Evolutionary conservation across 768 basidiomycete genomes (phyloP).

Genomic region (Lactarius quietus): DNA sequence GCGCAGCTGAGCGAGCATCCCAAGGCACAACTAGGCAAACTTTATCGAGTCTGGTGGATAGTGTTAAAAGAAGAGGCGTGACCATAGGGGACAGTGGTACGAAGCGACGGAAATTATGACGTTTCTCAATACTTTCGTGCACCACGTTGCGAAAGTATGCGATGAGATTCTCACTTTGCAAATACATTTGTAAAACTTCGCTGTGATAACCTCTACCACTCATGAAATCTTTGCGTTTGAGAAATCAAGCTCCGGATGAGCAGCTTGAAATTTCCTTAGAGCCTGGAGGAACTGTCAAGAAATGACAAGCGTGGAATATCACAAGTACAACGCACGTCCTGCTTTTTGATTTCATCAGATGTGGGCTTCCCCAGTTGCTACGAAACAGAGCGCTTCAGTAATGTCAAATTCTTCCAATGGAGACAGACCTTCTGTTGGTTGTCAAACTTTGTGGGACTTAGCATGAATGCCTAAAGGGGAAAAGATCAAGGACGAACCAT

Average conservation of each 20-base stretch:
- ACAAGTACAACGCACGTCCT: conserved; percentile 52
- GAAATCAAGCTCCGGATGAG: conserved; percentile 94
- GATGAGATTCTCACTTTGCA: conserved; percentile 4
- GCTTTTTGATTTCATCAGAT: conserved; percentile 90
- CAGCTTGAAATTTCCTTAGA: conserved; percentile 82
- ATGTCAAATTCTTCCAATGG: background rate
- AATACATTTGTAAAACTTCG: background rate
- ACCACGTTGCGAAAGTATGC: conserved; percentile 9
- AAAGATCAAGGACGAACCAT: conserved; percentile 63
- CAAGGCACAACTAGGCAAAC: conserved; percentile 28
- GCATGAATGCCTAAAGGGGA: background rate
- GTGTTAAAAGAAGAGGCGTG: conserved; percentile 77
- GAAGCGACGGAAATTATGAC: conserved; percentile 35
- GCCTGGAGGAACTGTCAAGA: conserved; percentile 43
- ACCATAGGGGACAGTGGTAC: conserved; percentile 28
- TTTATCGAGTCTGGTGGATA: conserved; percentile 72
- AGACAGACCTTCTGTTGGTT: conserved; percentile 65
- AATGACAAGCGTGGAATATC: background rate
- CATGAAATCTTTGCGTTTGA: conserved; percentile 86
- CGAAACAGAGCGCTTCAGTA: conserved; percentile 20
- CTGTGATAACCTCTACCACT: conserved; percentile 4
- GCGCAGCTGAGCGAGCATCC: background rate
- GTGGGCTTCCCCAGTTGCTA: conserved; percentile 96
- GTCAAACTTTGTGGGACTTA: conserved; percentile 51
- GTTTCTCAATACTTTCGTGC: too few species aligned